Evolutionary conservation across 768 basidiomycete species (phyloP).

Genomic region (Hygrophorus pudorinus): DNA sequence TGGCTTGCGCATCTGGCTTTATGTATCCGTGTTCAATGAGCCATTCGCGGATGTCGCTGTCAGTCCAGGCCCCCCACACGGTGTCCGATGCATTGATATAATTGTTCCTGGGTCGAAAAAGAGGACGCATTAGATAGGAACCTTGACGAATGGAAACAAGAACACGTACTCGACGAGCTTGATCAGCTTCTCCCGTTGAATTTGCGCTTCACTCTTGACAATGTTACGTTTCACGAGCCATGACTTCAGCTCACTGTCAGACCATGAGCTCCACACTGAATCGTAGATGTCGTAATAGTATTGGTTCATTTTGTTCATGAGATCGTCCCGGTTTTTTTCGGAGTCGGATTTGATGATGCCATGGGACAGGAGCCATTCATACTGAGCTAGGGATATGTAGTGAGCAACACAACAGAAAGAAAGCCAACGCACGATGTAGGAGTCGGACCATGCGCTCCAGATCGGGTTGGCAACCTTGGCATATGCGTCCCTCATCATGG

Average conservation of each 20-base stretch:
- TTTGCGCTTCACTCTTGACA: constrained; percentile 61
- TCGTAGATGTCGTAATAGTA: constrained; percentile 65
- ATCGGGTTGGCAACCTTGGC: constrained; percentile 49
- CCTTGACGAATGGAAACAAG: not conserved
- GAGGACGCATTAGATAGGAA: not conserved
- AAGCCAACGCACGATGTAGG: constrained; percentile 53
- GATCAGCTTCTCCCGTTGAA: constrained; percentile 65
- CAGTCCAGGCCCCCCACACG: constrained; percentile 61
- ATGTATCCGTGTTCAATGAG: constrained; percentile 66
- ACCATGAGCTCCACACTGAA: constrained; percentile 58
- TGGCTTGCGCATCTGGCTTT: constrained; percentile 46
- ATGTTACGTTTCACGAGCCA: constrained; percentile 74
- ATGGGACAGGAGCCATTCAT: constrained; percentile 77
- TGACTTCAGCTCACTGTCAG: constrained; percentile 61
- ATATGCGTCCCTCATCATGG: constrained; percentile 62
- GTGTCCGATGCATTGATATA: constrained; percentile 53
- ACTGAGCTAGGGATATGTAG: constrained; percentile 27
- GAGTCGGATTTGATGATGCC: constrained; percentile 50
- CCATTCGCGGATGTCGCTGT: constrained; percentile 63
- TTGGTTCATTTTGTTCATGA: constrained; percentile 57
- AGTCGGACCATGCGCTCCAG: constrained; percentile 84
- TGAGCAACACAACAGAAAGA: not conserved
- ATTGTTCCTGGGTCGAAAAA: constrained; percentile 40
- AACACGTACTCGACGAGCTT: constrained; percentile 53
- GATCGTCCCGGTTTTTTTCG: constrained; percentile 48